These are phyloP conservation scores for Xylariaceae sp. DNA, from an alignment of 2,329 filamentous ascomycete species.

Conservation along the genomic window DNA sequence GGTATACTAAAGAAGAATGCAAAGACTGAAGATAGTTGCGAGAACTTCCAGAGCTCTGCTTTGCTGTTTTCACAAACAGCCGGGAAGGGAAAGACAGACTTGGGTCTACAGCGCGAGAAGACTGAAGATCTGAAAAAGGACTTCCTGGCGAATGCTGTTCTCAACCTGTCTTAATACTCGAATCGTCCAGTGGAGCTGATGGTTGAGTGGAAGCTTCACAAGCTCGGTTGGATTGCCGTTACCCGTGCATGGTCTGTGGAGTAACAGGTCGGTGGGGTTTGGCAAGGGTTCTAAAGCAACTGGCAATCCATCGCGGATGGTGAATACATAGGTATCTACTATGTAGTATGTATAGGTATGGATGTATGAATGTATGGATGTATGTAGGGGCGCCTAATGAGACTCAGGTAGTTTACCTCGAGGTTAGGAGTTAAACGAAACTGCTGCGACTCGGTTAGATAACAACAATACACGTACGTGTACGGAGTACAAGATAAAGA, in stretches of 20 bases:
- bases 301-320: not conserved
- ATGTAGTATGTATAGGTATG: no score
- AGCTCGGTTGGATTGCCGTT: slow-evolving; percentile 13
- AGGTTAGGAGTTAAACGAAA: not conserved
- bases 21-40: slow-evolving; percentile 31
- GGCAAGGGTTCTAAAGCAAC: slow-evolving; percentile 7
- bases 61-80: slow-evolving; percentile 28
- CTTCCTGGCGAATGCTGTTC: slow-evolving; percentile 10
- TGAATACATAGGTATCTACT: no score
- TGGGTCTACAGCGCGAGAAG: slow-evolving; percentile 34
- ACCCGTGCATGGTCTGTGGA: slow-evolving; percentile 25
- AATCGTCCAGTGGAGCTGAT: slow-evolving; percentile 18
- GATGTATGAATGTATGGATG: no score
- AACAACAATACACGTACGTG: no score
- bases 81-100: slow-evolving; percentile 31
- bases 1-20: slow-evolving; percentile 21
- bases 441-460: not conserved
- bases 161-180: slow-evolving; percentile 12
- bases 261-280: slow-evolving; percentile 30
- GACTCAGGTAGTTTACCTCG: not conserved
- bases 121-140: slow-evolving; percentile 30
- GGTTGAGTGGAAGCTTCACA: slow-evolving; percentile 15
- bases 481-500: not conserved
- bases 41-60: slow-evolving; percentile 55
- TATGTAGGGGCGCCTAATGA: not conserved